Base-by-base conservation (phyloP, 1,284 basidiomycete species). In the Xerocomus amazonicus region DNA sequence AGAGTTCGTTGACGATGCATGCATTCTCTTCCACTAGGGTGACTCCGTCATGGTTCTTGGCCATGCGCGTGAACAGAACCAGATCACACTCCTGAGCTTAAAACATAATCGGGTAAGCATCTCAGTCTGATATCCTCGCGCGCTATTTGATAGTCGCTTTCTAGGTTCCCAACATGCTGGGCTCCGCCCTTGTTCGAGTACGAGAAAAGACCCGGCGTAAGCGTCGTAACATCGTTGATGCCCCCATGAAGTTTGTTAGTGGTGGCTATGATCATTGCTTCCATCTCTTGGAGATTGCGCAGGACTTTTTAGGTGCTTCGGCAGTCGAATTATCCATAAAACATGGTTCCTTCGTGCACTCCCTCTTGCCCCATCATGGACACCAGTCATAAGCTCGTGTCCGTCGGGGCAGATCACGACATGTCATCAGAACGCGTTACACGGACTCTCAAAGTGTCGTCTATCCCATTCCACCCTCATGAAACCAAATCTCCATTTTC, bases 211-310 rank as follows among this genome's bases (percentile, higher is more conserved):
- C 58, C 61, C 12, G 77, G 76, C 6, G 66, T 73, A 28, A 76
- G 74, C 47, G 71, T 73, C 9, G 57, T 79, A 5, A 61, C 71
- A 12, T 38, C 73, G 9, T 62, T 76, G 65, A 58, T 65, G 54
- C 70, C 70, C 67, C 72, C 8, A 57, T 63, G 23, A 64, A 65
- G 58, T 78, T 79, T 56, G 75, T 68, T 8, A 78, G 69, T 6
- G 78, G 77, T n/a, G 77, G 77, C 7, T 70, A 76, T 45, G 76
- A 79, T 59, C 77, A 78, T 50, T 45, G 57, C 26, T 67, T 80
- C 14, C 76, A 78, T 50, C 56, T 77, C 4, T 79, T 77, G 78
- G 61, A 70, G 16, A 47, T 76, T 23, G 55, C 65, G 16, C 59
- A 67, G 12, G 65, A 69, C 48, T 47, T 70, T 33, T 62, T 62